A percentile compares a stretch with the other conserved stretches of the same genome.
These are phyloP conservation scores for Luffa acutangula DNA, from an alignment of 306 rosid genomes.

Conservation along the genomic window DNA sequence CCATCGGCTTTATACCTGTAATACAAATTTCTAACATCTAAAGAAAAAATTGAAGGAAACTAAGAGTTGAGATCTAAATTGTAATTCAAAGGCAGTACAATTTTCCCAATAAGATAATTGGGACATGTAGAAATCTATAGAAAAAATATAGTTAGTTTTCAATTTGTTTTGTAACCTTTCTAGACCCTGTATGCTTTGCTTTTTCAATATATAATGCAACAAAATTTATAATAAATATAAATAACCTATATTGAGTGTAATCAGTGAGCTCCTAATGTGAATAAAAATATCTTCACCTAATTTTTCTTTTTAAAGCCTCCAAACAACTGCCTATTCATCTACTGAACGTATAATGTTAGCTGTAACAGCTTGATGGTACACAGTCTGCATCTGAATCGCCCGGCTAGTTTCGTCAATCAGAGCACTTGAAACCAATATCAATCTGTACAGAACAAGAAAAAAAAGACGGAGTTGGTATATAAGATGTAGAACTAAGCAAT, in stretches of 20 bases:
- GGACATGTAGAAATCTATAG: background rate
- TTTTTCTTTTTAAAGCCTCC: background rate
- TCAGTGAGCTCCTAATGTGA: background rate
- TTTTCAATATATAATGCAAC: constrained; percentile 3
- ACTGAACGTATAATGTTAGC: background rate
- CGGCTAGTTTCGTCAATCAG: background rate
- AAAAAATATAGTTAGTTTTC: background rate
- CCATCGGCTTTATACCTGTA: background rate
- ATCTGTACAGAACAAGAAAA: background rate
- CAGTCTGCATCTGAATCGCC: background rate
- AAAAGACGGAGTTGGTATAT: background rate
- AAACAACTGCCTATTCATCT: background rate
- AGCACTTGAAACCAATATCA: background rate
- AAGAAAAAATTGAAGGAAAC: background rate
- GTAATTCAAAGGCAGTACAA: background rate
- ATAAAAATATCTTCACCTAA: background rate
- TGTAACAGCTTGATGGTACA: background rate
- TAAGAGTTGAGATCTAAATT: background rate
- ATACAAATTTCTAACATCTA: background rate
- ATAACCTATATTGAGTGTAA: background rate
- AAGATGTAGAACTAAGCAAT: background rate
- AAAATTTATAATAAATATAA: background rate
- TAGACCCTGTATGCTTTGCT: background rate
- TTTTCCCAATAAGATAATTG: background rate
- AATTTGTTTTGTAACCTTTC: background rate